Percentiles rank a stretch among this genome's conserved stretches.
Evolutionary conservation across 352 stramenopile genomes (phyloP).

Genomic region (Globisporangium echinulatum): DNA sequence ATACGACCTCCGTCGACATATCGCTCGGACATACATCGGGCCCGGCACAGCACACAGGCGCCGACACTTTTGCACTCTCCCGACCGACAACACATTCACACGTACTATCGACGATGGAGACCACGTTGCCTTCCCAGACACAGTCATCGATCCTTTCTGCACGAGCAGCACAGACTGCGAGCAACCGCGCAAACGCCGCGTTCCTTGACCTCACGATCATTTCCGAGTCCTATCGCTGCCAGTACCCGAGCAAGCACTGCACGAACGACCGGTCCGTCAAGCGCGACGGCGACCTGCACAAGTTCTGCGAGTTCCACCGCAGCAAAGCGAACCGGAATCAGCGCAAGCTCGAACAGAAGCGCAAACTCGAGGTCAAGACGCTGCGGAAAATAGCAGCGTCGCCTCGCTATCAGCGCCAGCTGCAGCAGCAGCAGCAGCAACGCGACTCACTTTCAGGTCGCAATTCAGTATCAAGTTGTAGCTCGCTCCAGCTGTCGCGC

Average conservation of each 20-base stretch:
- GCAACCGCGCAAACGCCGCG: slow-evolving; percentile 2
- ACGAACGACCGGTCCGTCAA: slow-evolving; percentile 18
- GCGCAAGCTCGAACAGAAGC: slow-evolving; percentile 26
- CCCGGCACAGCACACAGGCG: not conserved
- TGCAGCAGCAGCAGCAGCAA: not conserved
- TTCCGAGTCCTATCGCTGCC: slow-evolving; percentile 17
- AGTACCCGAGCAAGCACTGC: slow-evolving; percentile 23
- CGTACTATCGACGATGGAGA: not conserved
- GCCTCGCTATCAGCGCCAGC: slow-evolving; percentile 5
- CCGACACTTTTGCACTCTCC: not conserved
- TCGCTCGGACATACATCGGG: no score
- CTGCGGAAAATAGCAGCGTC: not conserved
- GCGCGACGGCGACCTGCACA: slow-evolving; percentile 26
- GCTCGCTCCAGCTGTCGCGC: not conserved
- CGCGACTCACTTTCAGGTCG: not conserved
- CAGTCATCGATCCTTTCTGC: slow-evolving; percentile 1
- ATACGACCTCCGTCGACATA: not conserved
- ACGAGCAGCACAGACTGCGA: slow-evolving; percentile 3
- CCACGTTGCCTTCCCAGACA: not conserved
- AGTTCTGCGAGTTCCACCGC: slow-evolving; percentile 29
- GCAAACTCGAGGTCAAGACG: slow-evolving; percentile 11
- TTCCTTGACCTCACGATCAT: slow-evolving; percentile 12
- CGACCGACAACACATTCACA: not conserved
- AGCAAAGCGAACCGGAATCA: slow-evolving; percentile 34
- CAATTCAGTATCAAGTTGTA: not conserved